Evolutionary conservation across 805 yeast genomes (phyloP), one percentile per base, ranked within the genome.

Genomic region (Candida cerambycidarum): DNA sequence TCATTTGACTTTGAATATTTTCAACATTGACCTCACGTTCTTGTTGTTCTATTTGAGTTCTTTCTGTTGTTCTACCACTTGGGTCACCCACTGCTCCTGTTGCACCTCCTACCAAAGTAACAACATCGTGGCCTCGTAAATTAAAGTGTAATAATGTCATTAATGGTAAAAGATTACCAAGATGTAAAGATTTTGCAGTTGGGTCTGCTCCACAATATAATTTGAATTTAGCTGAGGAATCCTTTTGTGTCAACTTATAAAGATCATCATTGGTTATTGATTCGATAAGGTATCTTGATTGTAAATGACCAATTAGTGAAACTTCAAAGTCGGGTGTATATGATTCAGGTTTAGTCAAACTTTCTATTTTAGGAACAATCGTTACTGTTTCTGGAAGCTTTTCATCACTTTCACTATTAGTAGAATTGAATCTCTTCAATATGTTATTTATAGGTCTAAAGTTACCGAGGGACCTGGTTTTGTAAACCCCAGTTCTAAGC

Each of bases 11-110:
- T 32, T 79, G 71, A 36, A 92, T 88, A 14, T 67, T 63, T 0
- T 52, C 50, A 5, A 86, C 80, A 58, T 93, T 93, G 8, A 61
- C 61, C 27, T 66, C 51, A 40, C 92, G 67, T 5, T 68, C 73
- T 2, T 65, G 58, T 3, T 67, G 69, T n/a, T 69, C 80, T 71
- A 90, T 74, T 12, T 63, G 68, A 9, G 65, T 61, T 43, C 99
- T 73, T 56, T 89, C 97, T 0, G 90, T 79, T 0, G 75, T 67
- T 52, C 97, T 73, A 0, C 98, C 99, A 41, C 96, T 87, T 6
- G 99, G 99, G 61, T 93, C 99, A 6, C 99, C 99, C 1, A 93
- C 96, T 10, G 78, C 76, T 7, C 97, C 98, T 0, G 99, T 93
- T 5, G 98, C 99, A 17, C 95, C 96, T 14, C 96, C 96, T 13